These are phyloP conservation scores for Fraxinus velutina DNA, from an alignment of 305 asterid species.

Conservation along the genomic window DNA sequence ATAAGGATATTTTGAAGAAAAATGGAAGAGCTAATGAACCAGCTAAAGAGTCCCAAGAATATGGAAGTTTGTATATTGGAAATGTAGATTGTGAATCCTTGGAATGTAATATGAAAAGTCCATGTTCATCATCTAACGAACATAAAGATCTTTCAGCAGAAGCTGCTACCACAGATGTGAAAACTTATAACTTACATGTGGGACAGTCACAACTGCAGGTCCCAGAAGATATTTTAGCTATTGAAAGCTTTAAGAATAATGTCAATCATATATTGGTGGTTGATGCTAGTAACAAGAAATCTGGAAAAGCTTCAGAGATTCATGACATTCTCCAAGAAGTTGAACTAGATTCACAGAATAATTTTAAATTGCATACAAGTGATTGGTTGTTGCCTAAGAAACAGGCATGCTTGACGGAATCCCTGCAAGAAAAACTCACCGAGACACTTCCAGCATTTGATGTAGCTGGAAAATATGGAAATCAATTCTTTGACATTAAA, in stretches of 20 bases:
- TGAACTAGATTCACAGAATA: constrained; percentile 25
- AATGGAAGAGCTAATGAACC: constrained; percentile 31
- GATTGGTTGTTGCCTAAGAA: constrained; percentile 34
- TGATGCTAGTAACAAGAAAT: constrained; percentile 28
- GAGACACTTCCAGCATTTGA: constrained; percentile 27
- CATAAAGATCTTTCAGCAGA: constrained; percentile 25
- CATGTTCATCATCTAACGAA: constrained; percentile 28
- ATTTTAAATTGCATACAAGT: constrained; percentile 27
- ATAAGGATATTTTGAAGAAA: constrained; percentile 24
- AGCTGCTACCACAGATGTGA: constrained; percentile 26
- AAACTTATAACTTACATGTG: constrained; percentile 19
- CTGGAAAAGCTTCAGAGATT: constrained; percentile 21
- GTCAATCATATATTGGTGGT: constrained; percentile 23
- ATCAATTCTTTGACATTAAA: constrained; percentile 24
- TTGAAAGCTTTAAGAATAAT: constrained; percentile 25
- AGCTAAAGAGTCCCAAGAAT: constrained; percentile 28
- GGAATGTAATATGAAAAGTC: constrained; percentile 25
- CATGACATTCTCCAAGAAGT: constrained; percentile 24
- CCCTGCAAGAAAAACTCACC: constrained; percentile 27
- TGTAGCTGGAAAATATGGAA: constrained; percentile 25
- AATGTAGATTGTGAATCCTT: constrained; percentile 24
- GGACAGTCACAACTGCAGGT: constrained; percentile 33
- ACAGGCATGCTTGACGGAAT: constrained; percentile 21
- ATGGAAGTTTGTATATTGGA: constrained; percentile 24
- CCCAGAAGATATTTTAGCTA: constrained; percentile 25